Evolutionary conservation across 2,329 filamentous ascomycete species (phyloP).

Genomic region (Fusarium sp.): DNA sequence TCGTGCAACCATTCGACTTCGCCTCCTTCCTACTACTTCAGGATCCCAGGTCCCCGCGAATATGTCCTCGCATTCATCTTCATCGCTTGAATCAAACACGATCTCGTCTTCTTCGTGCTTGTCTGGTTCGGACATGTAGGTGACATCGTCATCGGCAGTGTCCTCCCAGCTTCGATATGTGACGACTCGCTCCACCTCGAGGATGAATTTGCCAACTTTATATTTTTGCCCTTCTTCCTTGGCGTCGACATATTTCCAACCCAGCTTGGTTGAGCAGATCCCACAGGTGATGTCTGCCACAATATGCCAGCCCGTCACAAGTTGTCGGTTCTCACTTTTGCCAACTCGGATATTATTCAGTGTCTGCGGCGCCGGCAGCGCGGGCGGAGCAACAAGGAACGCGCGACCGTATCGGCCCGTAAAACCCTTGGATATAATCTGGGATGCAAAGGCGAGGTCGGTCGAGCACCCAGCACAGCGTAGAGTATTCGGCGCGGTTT

Average conservation of each 20-base stretch:
- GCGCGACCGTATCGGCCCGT: slow-evolving; percentile 70
- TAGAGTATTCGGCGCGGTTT: slow-evolving; percentile 61
- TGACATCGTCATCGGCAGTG: slow-evolving; percentile 26
- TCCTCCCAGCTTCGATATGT: slow-evolving; percentile 61
- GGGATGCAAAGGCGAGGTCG: slow-evolving; percentile 66
- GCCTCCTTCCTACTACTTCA: slow-evolving; percentile 57
- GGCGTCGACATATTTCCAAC: slow-evolving; percentile 74
- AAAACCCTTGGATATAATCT: slow-evolving; percentile 72
- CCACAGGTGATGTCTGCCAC: slow-evolving; percentile 69
- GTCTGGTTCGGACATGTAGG: slow-evolving; percentile 11
- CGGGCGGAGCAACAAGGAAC: slow-evolving; percentile 62
- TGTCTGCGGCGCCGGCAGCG: slow-evolving; percentile 40
- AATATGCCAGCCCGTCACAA: slow-evolving; percentile 69
- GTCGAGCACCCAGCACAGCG: slow-evolving; percentile 65
- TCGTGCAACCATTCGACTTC: slow-evolving; percentile 50
- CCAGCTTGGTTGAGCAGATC: slow-evolving; percentile 63
- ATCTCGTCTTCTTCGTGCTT: slow-evolving; percentile 46
- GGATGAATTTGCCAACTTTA: slow-evolving; percentile 73
- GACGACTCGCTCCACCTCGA: slow-evolving; percentile 67
- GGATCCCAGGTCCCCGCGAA: slow-evolving; percentile 69
- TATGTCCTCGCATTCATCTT: slow-evolving; percentile 72
- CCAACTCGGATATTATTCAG: slow-evolving; percentile 66
- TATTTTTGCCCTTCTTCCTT: slow-evolving; percentile 67
- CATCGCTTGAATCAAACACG: slow-evolving; percentile 68
- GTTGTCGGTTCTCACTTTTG: slow-evolving; percentile 61